Base-by-base conservation (phyloP, 345 rosid genomes). In the Rhodomyrtus tomentosa region DNA sequence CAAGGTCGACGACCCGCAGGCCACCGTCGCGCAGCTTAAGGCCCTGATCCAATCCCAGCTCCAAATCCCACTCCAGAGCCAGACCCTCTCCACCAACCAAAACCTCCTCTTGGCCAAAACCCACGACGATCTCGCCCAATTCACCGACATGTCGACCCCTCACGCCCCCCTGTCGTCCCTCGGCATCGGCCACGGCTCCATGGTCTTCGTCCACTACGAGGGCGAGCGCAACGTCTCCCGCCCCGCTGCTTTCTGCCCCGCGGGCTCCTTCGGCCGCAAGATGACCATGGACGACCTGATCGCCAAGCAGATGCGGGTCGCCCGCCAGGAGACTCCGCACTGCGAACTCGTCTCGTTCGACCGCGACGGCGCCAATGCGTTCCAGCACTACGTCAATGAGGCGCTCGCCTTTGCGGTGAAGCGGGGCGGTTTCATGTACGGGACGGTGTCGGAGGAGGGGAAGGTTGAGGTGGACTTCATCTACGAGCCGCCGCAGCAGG, bases 241-340 rank as follows among this genome's bases (percentile, higher is more conserved):
- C 25, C 98, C 95, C 53, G 94, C 98, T 15, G 85, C 90, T 29
- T 86, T 95, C 50, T 85, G 81, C 27, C 99, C 99, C 0, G 94
- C 98, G 3, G 98, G 98, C 1, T 95, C 99, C 1, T 97, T 97
- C 74, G 98, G 99, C 20, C 92, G 95, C 73, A 97, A 97, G 93
- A 97, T 97, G 99, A 97, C 99, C 9, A 94, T 97, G 85, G 98
- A 95, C 51, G 98, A 97, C 83, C 90, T 97, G 5, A 95, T 97
- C 84, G 98, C 99, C 24, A 92, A 89, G 38, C 99, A 97, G 92
- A 95, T 95, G 92, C 91, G 98, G 27, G 92, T 97, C 53, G 53
- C 90, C 49, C 93, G 99, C 22, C 98, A 97, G 87, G 99, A 95
- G 85, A 90, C 87, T 50, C 93, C 98, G 12, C 99, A 91, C 84